Base-by-base conservation (phyloP, 1,284 basidiomycete genomes). In the Cutaneotrichosporon cyanovorans region DNA sequence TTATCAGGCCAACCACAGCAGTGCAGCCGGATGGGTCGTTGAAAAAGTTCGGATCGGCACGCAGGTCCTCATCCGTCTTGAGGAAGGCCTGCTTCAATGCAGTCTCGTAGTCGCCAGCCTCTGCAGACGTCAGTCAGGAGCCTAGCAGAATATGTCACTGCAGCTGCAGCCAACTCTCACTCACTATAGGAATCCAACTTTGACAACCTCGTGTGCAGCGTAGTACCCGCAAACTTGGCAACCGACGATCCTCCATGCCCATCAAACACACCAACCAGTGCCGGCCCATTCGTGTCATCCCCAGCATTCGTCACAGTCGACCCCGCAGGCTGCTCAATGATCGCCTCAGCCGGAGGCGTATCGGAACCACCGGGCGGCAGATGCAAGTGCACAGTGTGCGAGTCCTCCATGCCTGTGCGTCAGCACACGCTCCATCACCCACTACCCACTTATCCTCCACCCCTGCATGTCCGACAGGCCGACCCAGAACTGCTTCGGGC, bases 401-500 rank as follows among this genome's bases (percentile, higher is more conserved):
- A 83, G 67, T 99, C 95, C 74, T 99, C 95, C 95, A 99, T 98
- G 61, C 84, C 67, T 69, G 28, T 11, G 8, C 0, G 35, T 34
- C 20, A 31, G 31, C 25, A 40, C 21, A 19, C 2, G 28, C 8
- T 14, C 6, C 32, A 8, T 34, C 6, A 19, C 8, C 14, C 25
- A n/a, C 41, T 6, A 78, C 91, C 73, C 62, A 96, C 93, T 84
- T 74, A 97, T 87, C 73, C 95, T 80, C 95, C 95, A 99, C 60
- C 95, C 95, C 74, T 99, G 95, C 95, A 98, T 98, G 75, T 97
- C 92, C 36, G 87, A 85, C 40, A 96, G 78, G 10, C 81, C 86
- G 71, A 84, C 97, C 53, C 80, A 73, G 69, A 84, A 85, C 53
- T 82, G 80, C 56, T 79, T 80, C 78, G 57, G 62, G 35, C 93